A percentile compares a stretch with the other conserved stretches of the same genome.
phyloP scores from a whole-genome alignment of 192 early-diverging fungal genomes.

The Linnemannia zychae region DNA sequence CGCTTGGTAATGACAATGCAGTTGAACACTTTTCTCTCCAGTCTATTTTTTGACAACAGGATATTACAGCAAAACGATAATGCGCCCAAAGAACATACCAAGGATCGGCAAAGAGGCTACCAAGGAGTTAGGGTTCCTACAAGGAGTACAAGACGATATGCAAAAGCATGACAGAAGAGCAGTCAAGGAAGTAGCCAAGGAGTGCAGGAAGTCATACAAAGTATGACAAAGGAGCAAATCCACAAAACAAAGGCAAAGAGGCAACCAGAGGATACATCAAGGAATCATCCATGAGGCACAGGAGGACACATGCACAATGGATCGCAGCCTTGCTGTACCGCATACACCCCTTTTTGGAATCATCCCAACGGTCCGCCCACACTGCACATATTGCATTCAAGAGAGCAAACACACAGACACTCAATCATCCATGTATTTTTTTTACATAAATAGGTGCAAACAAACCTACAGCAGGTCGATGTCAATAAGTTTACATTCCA shows the following conservation, averaged over 20 bases:
- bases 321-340: neutral
- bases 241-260: neutral
- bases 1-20: slow-evolving; percentile 67
- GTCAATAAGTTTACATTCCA: slow-evolving; percentile 93
- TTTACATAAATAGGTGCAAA: slow-evolving; percentile 77
- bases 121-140: too few species aligned
- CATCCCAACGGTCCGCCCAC: too few species aligned
- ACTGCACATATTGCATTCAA: too few species aligned
- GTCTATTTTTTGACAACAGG: neutral
- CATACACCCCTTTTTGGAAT: neutral
- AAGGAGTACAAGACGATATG: too few species aligned
- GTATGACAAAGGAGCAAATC: too few species aligned
- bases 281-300: neutral
- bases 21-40: neutral
- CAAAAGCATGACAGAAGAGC: too few species aligned
- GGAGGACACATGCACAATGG: neutral
- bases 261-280: neutral
- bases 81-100: too few species aligned
- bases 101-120: too few species aligned
- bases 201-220: too few species aligned
- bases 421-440: neutral
- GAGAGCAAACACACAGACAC: neutral
- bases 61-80: neutral
- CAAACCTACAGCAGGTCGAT: slow-evolving; percentile 91
- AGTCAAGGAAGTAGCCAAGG: too few species aligned